Base-by-base conservation (phyloP, 2,329 filamentous ascomycete genomes). In the Fusarium verticillioides region DNA sequence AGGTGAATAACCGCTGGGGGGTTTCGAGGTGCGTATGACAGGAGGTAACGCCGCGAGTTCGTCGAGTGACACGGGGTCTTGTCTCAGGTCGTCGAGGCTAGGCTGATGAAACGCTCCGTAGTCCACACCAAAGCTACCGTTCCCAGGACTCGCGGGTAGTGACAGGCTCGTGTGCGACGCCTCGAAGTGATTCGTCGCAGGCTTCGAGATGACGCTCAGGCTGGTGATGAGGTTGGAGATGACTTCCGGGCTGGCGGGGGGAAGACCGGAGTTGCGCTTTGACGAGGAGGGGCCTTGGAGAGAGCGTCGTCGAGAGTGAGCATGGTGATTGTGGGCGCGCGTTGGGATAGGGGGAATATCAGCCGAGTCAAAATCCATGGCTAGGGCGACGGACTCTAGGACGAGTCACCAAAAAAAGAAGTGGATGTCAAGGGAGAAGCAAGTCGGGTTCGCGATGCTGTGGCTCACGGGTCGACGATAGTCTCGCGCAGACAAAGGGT, bases 11-110 rank as follows among this genome's bases (percentile, higher is more conserved):
- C 93, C 93, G 57, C 93, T 94, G 1, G 93, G 93, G 12, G 92
- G 92, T 81, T 95, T 95, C 37, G 94, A 90, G 37, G 95, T 97
- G 72, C 92, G 91, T 76, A 97, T 89, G 61, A 96, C 89, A 23
- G 95, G 94, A 18, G 94, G 84, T 53, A 85, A 84, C 28, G 90
- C 90, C 36, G 90, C 87, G 49, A 91, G 83, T 61, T 92, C 88
- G 82, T 91, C 87, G 72, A 91, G 82, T 16, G 87, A 84, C 10
- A 84, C 76, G 47, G 77, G 77, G 40, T 87, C 84, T 54, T 88
- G 84, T 49, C 84, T 78, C 18, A 86, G 78, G 23, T 89, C 85
- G 59, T 86, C 85, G 37, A 86, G 83, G 23, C 85, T 83, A 9
- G 87, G 84, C 52, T 87, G 84, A 56, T 87, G 84, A 80, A 89